Percentiles rank a stretch among this genome's conserved stretches.
phyloP scores from a whole-genome alignment of 1,139 yeast species.

The Saccharomycopsis phalli region DNA sequence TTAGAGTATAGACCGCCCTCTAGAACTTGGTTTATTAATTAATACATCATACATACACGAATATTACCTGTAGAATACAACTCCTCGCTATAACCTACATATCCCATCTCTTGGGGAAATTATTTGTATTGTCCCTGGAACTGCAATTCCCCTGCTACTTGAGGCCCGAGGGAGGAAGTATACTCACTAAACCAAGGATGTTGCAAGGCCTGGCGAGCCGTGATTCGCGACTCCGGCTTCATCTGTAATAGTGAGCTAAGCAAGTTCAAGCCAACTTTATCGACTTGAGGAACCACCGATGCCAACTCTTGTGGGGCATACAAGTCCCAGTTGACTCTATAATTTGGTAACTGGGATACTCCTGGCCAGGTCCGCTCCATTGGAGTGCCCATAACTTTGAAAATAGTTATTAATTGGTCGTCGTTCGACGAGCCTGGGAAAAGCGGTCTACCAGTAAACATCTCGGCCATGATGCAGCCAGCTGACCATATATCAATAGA shows the following conservation, averaged over 20 bases:
- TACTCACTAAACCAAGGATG: conserved; percentile 95
- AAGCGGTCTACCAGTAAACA: conserved; percentile 96
- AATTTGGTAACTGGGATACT: conserved; percentile 77
- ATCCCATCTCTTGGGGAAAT: background rate
- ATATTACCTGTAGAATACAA: too few relatives aligned
- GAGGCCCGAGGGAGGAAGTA: conserved; percentile 6
- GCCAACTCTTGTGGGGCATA: conserved; percentile 82
- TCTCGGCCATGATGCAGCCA: conserved; percentile 95
- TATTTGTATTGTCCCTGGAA: conserved; percentile 8
- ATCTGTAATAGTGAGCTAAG: conserved; percentile 72
- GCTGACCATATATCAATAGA: conserved; percentile 98
- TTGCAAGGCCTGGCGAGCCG: conserved; percentile 86
- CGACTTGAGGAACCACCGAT: conserved; percentile 66
- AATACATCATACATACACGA: too few relatives aligned
- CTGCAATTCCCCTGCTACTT: conserved; percentile 6
- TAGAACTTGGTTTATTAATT: background rate
- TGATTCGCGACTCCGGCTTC: conserved; percentile 85
- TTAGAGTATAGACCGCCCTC: background rate
- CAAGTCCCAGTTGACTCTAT: conserved; percentile 66
- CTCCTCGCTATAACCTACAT: too few relatives aligned
- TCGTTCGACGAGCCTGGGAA: conserved; percentile 96
- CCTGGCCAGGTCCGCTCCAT: conserved; percentile 96
- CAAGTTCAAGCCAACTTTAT: conserved; percentile 71
- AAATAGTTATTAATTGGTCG: conserved; percentile 82
- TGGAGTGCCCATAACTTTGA: conserved; percentile 94